Conservation (phyloP, 805 yeast species). For the Cyberlindnera lachancei region DNA sequence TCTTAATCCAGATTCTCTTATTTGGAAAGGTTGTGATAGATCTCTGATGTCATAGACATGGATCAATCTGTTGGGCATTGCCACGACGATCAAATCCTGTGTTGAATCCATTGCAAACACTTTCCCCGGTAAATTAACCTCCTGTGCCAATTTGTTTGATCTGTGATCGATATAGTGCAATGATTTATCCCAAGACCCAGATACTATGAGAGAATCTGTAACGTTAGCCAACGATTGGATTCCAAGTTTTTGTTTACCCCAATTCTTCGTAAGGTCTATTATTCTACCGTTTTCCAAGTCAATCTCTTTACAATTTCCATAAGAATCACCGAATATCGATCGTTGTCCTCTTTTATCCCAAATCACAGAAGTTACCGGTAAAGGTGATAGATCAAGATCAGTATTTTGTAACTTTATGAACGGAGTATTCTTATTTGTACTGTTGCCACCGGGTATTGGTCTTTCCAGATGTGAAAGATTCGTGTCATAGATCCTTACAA, state of each 20-base stretch:
- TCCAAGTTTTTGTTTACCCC: constrained; percentile 31
- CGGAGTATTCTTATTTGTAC: too few species aligned
- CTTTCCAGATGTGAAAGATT: constrained; percentile 18
- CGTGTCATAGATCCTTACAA: constrained; percentile 36
- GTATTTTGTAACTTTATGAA: too few species aligned
- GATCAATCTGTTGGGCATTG: constrained; percentile 43
- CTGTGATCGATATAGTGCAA: constrained; percentile 10
- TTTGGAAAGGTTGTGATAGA: constrained; percentile 35
- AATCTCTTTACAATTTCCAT: constrained; percentile 44
- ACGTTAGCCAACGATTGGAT: constrained; percentile 25
- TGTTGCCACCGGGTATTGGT: constrained; percentile 20
- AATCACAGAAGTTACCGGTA: constrained; percentile 16
- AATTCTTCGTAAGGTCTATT: constrained; percentile 16
- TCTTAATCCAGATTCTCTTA: constrained; percentile 57
- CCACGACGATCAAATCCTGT: constrained; percentile 39
- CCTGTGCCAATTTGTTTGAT: constrained; percentile 4
- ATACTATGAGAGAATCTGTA: constrained; percentile 29
- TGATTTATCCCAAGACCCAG: constrained; percentile 53
- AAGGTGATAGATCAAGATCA: too few species aligned
- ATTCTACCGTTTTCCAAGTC: constrained; percentile 41
- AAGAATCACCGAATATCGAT: constrained; percentile 42
- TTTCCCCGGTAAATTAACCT: constrained; percentile 34
- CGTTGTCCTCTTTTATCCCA: constrained; percentile 16
- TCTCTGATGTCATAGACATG: constrained; percentile 52
- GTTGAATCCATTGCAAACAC: constrained; percentile 57